These are phyloP conservation scores for Isoetes engelmannii DNA, from an alignment of 83 land plant genomes.

Conservation along the genomic window DNA sequence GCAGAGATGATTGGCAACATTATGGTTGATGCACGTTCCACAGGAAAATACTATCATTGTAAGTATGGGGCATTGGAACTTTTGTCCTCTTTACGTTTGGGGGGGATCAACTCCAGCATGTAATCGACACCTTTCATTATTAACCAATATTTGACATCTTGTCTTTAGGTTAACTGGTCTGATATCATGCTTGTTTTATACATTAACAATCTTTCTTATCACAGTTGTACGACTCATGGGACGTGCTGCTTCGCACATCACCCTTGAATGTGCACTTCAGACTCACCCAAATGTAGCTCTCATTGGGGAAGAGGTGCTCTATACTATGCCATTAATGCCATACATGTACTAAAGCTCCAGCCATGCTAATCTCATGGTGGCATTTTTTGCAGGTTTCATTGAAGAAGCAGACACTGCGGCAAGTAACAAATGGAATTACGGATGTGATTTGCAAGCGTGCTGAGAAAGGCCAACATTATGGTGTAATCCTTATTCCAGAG, in stretches of 20 bases:
- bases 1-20: conserved; percentile 99
- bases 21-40: conserved; percentile 97
- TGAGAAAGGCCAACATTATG: conserved; percentile 77
- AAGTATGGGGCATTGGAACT: conserved; percentile 22
- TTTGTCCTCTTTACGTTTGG: background rate
- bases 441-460: conserved; percentile 83
- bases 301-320: conserved; percentile 88
- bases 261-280: conserved; percentile 93
- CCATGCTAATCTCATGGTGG: background rate
- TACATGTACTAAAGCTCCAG: background rate
- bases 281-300: conserved; percentile 87
- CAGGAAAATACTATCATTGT: conserved; percentile 95
- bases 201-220: background rate
- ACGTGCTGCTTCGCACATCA: conserved; percentile 95
- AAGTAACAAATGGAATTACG: conserved; percentile 76
- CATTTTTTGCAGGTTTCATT: conserved; percentile 54
- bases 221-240: conserved; percentile 78
- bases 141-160: no score
- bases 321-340: background rate
- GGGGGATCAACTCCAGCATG: background rate
- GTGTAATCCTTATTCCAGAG: conserved; percentile 97
- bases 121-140: background rate
- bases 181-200: background rate
- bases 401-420: conserved; percentile 67
- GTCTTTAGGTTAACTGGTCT: background rate